phyloP scores from a whole-genome alignment of 2,329 filamentous ascomycete species.

The Fusarium sp. region DNA sequence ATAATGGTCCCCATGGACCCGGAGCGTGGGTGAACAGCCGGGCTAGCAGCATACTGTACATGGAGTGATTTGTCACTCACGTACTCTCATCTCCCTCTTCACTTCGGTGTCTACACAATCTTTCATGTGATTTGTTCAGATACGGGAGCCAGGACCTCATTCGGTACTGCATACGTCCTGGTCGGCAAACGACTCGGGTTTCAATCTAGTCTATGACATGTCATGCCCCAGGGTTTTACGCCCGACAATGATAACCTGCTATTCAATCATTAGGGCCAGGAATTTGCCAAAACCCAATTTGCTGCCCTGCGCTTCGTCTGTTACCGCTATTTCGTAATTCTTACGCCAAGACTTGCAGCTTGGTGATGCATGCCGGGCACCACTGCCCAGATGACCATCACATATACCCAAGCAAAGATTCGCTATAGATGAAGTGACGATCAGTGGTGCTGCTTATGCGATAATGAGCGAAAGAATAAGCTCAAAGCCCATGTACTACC shows the following conservation, averaged over 20 bases:
- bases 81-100: background rate
- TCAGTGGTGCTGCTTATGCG: background rate
- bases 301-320: background rate
- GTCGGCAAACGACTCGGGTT: background rate
- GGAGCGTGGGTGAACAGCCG: slow-evolving; percentile 41
- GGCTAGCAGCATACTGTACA: slow-evolving; percentile 19
- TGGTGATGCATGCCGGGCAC: background rate
- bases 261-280: background rate
- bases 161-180: background rate
- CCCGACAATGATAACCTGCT: background rate
- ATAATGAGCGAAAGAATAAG: too few species aligned
- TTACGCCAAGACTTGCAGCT: slow-evolving; percentile 1
- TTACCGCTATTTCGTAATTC: slow-evolving; percentile 6
- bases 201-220: slow-evolving; percentile 1
- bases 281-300: background rate
- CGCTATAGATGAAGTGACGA: too few species aligned
- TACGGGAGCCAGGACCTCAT: slow-evolving; percentile 28
- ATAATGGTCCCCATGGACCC: slow-evolving; percentile 38
- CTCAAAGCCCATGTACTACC: background rate
- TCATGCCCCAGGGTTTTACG: background rate
- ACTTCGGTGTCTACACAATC: background rate
- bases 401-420: background rate
- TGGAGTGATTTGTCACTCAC: background rate
- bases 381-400: background rate
- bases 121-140: slow-evolving; percentile 22